These are phyloP conservation scores for Micractinium sp. DNA, from an alignment of 139 green algal species.

Conservation along the genomic window DNA sequence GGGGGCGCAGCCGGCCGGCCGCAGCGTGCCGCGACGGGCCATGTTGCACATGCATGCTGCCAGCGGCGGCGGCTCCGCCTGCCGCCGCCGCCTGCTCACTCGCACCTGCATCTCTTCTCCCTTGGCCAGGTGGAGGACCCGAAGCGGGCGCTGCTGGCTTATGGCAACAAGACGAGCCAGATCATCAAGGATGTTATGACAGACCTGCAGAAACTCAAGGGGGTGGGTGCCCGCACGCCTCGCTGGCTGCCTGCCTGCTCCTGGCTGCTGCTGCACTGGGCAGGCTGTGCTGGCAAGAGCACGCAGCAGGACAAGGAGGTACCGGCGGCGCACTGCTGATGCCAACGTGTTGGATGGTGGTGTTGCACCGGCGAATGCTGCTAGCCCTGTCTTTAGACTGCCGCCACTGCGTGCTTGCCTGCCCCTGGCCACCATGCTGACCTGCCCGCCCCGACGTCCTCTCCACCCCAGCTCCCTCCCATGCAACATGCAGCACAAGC, in stretches of 20 bases:
- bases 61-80: neutral
- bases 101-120: neutral
- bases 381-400: no score
- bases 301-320: no score
- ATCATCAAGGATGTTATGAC: slow-evolving; percentile 71
- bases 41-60: slow-evolving; percentile 1
- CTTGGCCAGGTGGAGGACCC: slow-evolving; percentile 79
- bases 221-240: slow-evolving; percentile 43
- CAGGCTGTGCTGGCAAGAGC: no score
- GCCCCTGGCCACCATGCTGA: no score
- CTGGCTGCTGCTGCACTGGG: neutral
- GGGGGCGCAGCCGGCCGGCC: no score
- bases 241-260: neutral
- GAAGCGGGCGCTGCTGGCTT: slow-evolving; percentile 74
- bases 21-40: neutral
- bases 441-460: no score
- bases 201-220: slow-evolving; percentile 85
- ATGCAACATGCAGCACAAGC: neutral
- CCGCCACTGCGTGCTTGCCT: no score
- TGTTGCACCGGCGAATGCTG: no score
- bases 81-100: neutral
- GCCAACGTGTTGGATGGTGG: no score
- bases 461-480: no score
- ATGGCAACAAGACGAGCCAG: slow-evolving; percentile 77
- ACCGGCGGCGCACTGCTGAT: no score